A percentile compares a stretch with the other conserved stretches of the same genome.
Evolutionary conservation across 2,329 filamentous ascomycete genomes (phyloP).

Genomic region (Epichloe coenophiala): DNA sequence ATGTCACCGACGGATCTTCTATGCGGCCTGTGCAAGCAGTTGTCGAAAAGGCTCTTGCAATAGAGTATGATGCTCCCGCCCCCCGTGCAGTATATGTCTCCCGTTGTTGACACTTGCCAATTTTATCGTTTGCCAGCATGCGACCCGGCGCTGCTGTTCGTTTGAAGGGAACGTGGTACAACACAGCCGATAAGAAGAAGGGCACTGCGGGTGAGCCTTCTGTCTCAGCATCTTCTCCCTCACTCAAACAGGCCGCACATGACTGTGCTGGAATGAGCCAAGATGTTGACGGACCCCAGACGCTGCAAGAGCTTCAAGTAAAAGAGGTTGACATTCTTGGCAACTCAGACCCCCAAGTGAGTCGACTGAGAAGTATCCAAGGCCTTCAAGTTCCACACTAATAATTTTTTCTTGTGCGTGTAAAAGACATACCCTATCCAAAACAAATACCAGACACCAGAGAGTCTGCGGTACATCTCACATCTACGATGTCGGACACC

Average conservation of each 20-base stretch:
- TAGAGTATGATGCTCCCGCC: constrained; percentile 43
- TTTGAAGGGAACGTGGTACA: constrained; percentile 61
- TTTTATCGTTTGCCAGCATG: constrained; percentile 39
- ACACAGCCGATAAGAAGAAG: constrained; percentile 7
- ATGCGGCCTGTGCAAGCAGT: constrained; percentile 69
- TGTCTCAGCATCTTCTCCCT: constrained; percentile 3
- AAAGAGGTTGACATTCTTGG: constrained; percentile 57
- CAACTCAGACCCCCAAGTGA: constrained; percentile 60
- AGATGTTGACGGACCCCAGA: neutral
- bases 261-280: neutral
- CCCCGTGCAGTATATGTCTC: constrained; percentile 13
- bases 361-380: constrained; percentile 15
- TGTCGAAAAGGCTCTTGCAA: constrained; percentile 55
- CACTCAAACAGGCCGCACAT: constrained; percentile 1
- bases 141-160: constrained; percentile 70
- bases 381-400: constrained; percentile 3
- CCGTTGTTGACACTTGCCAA: neutral
- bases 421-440: constrained; percentile 84
- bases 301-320: constrained; percentile 56
- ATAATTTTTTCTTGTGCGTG: constrained; percentile 5
- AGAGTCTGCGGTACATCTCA: constrained; percentile 77
- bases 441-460: constrained; percentile 86
- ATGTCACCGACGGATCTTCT: constrained; percentile 78
- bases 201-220: neutral
- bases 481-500: constrained; percentile 76